A percentile compares a stretch with the other conserved stretches of the same genome.
Evolutionary conservation across 768 basidiomycete genomes (phyloP).

Genomic region (Tubosaeta sp.): DNA sequence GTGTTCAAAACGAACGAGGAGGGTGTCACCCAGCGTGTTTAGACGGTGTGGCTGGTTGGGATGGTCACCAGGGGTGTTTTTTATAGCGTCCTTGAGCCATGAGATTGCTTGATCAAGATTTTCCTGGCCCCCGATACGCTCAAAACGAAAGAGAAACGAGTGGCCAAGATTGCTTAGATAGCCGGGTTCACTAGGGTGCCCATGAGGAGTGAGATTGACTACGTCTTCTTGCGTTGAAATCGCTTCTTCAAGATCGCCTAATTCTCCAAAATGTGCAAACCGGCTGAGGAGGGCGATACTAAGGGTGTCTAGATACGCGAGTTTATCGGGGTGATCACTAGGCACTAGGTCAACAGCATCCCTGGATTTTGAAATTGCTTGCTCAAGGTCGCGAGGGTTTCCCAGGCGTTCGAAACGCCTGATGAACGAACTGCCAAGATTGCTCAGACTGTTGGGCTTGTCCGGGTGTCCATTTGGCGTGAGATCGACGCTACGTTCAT

Average conservation of each 20-base stretch:
- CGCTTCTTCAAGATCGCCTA: neutral
- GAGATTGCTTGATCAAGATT: conserved; percentile 1
- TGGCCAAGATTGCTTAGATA: neutral
- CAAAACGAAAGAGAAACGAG: neutral
- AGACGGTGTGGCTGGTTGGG: neutral
- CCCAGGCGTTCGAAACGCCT: neutral
- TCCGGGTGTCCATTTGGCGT: neutral
- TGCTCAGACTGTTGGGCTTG: neutral
- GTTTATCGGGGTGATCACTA: neutral
- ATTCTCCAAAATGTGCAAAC: neutral
- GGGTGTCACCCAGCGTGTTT: neutral
- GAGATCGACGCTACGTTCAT: neutral
- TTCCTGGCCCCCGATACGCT: neutral
- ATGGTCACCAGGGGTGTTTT: neutral
- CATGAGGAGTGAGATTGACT: neutral
- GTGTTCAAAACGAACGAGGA: neutral
- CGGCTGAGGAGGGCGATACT: neutral
- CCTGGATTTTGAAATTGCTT: neutral
- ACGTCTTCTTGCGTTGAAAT: neutral
- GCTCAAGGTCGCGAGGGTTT: neutral
- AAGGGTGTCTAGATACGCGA: neutral
- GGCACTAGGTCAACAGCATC: neutral
- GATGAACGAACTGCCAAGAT: neutral
- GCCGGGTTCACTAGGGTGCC: neutral
- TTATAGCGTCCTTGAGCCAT: neutral